Base-by-base conservation (phyloP, 2,329 filamentous ascomycete species). In the Gnomoniopsis sp. region DNA sequence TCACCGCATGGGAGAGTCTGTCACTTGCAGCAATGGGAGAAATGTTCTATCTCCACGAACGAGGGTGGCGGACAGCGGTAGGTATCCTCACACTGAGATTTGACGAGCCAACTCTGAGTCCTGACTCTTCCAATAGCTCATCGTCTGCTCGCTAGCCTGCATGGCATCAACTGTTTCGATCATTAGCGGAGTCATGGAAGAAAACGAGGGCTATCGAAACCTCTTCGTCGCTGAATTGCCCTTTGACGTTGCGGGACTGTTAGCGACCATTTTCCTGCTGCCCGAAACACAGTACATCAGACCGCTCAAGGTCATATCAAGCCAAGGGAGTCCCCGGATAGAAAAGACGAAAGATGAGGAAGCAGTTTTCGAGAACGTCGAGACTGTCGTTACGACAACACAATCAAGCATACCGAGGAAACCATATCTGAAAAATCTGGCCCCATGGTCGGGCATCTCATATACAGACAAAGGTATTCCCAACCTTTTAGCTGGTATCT, bases 21-120 rank as follows among this genome's bases (percentile, higher is more conserved):
- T 68, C 66, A 6, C 63, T 72, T 14, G 69, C 70, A 2, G 64
- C 69, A 1, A 65, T 72, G 7, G 70, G 70, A 11, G 70, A 72
- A 51, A 67, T 72, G 58, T 71, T 70, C 56, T 71, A 68, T 61
- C 57, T 72, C 19, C 69, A 72, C 48, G 66, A 71, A 51, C 65
- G 70, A 7, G 70, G 65, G 1, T 57, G 67, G 43, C 65, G 69
- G 6, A 70, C 69, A 0, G 67, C 70, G 6, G 21, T 71, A 46
- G 3, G 43, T 46, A 6, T 43, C 38, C 14, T 41, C 14, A 6
- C 34, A 41, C 12, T 12, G 14, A 41, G 4, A 15, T 6, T 41
- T 15, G 38, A 46, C 6, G n/a, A 3, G 6, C 8, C 10, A 4
- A 11, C 15, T 10, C 43, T 46, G n/a, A 46, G n/a, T n/a, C n/a